Evolutionary conservation across 1,284 basidiomycete genomes (phyloP).

Genomic region (Trichosporon faecale): DNA sequence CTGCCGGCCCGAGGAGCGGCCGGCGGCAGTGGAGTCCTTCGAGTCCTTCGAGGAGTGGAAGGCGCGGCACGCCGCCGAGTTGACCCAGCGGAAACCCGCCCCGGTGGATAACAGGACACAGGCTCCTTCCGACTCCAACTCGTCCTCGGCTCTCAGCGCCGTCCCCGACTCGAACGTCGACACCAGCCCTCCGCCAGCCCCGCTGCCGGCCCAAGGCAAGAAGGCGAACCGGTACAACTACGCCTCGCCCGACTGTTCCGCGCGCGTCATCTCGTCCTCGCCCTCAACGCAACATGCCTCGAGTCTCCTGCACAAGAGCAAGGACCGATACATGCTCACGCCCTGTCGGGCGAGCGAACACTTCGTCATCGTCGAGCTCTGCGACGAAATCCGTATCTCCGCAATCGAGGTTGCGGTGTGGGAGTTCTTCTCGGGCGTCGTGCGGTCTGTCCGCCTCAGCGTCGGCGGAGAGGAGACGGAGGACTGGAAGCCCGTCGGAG

Average conservation of each 20-base stretch:
- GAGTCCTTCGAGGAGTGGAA: conserved; percentile 92
- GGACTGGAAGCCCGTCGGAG: conserved; percentile 59
- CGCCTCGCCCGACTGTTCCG: conserved; percentile 87
- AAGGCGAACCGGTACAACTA: conserved; percentile 77
- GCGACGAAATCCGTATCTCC: conserved; percentile 94
- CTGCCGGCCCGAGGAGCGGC: not conserved
- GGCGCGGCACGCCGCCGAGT: conserved; percentile 58
- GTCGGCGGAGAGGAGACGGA: conserved; percentile 63
- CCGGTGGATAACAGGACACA: not conserved
- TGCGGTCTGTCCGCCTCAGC: conserved; percentile 84
- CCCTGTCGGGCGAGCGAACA: conserved; percentile 73
- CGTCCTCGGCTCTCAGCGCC: not conserved
- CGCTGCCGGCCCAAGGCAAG: conserved; percentile 15
- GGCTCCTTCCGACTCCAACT: not conserved
- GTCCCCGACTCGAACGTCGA: not conserved
- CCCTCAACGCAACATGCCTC: conserved; percentile 77
- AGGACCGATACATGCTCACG: conserved; percentile 95
- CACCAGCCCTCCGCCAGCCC: not conserved
- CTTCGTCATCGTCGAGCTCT: conserved; percentile 91
- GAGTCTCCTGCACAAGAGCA: conserved; percentile 81
- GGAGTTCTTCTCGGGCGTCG: conserved; percentile 97
- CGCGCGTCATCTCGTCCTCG: conserved; percentile 81
- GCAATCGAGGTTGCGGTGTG: conserved; percentile 94
- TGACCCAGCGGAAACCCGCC: conserved; percentile 13
- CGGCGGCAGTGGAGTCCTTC: conserved; percentile 40